Percentiles rank a stretch among this genome's conserved stretches.
These are phyloP conservation scores for Alternaria rosae DNA, from an alignment of 2,329 filamentous ascomycete species.

Conservation along the genomic window DNA sequence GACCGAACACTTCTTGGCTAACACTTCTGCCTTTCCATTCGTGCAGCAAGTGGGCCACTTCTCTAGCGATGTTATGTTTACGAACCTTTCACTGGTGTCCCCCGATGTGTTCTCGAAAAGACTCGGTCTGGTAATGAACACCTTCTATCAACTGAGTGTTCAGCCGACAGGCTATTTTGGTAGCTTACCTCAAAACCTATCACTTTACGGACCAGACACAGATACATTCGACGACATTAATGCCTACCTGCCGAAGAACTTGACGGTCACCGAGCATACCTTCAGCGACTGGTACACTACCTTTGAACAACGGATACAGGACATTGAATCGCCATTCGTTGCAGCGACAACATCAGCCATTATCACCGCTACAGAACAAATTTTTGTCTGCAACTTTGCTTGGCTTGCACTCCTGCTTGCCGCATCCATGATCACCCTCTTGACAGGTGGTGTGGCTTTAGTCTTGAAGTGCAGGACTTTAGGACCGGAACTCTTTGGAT, in stretches of 20 bases:
- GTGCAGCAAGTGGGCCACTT: conserved; percentile 15
- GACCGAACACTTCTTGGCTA: conserved; percentile 32
- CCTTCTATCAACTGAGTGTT: conserved; percentile 41
- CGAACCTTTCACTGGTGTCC: conserved; percentile 20
- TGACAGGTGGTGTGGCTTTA: conserved; percentile 25
- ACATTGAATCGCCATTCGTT: conserved; percentile 28
- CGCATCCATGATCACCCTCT: conserved; percentile 26
- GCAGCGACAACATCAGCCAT: conserved; percentile 36
- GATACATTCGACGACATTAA: conserved; percentile 29
- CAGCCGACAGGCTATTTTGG: conserved; percentile 36
- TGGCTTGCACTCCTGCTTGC: conserved; percentile 40
- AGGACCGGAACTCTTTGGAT: conserved; percentile 47
- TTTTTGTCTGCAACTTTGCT: conserved; percentile 38
- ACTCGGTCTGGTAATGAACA: conserved; percentile 38
- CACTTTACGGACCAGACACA: conserved; percentile 38
- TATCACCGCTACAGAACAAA: conserved; percentile 12
- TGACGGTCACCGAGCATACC: conserved; percentile 18
- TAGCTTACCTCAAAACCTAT: conserved; percentile 28
- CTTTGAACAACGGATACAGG: conserved; percentile 7
- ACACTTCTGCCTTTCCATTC: conserved; percentile 31
- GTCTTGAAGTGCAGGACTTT: conserved; percentile 38
- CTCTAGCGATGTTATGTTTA: neutral
- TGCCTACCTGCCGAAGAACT: conserved; percentile 30
- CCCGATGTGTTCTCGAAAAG: conserved; percentile 29
- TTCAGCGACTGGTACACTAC: conserved; percentile 27